Conservation (phyloP, 2,329 filamentous ascomycete species). For the Beauveria australis region DNA sequence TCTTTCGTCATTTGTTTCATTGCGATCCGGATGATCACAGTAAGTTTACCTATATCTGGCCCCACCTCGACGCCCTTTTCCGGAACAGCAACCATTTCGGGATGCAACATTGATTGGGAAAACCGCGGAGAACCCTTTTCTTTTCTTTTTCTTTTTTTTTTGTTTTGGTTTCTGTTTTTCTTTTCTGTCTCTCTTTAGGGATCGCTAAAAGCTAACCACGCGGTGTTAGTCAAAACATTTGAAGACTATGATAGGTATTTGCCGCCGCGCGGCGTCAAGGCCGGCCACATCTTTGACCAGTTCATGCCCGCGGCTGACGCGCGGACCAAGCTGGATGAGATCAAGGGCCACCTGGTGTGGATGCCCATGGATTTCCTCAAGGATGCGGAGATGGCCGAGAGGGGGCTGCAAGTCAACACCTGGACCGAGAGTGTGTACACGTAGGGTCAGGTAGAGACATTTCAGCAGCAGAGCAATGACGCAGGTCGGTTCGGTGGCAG, state of each 20-base stretch:
- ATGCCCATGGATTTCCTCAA: slow-evolving; percentile 85
- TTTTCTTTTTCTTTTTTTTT: too few relatives aligned
- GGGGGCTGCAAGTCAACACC: slow-evolving; percentile 74
- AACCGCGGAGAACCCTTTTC: neutral
- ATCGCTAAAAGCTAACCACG: slow-evolving; percentile 12
- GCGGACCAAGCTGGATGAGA: slow-evolving; percentile 63
- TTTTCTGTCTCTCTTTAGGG: neutral
- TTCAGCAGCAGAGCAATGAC: neutral
- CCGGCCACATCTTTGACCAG: slow-evolving; percentile 80
- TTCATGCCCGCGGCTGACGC: slow-evolving; percentile 67
- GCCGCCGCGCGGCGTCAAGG: slow-evolving; percentile 60
- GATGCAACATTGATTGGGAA: neutral
- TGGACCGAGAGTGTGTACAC: slow-evolving; percentile 85
- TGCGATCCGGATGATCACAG: slow-evolving; percentile 82
- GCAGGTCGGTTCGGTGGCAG: neutral
- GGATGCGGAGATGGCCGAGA: slow-evolving; percentile 83
- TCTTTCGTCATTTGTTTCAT: slow-evolving; percentile 76
- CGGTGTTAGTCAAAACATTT: slow-evolving; percentile 64
- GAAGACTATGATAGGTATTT: slow-evolving; percentile 80
- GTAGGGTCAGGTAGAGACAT: slow-evolving; percentile 22
- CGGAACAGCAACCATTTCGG: slow-evolving; percentile 8
- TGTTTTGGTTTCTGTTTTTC: neutral
- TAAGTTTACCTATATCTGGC: slow-evolving; percentile 27
- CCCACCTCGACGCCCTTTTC: neutral
- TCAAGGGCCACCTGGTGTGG: slow-evolving; percentile 88